Evolutionary conservation across 495 filamentous ascomycete genomes (phyloP), one percentile per base, ranked within the genome.

Genomic region (Cercophora samala): DNA sequence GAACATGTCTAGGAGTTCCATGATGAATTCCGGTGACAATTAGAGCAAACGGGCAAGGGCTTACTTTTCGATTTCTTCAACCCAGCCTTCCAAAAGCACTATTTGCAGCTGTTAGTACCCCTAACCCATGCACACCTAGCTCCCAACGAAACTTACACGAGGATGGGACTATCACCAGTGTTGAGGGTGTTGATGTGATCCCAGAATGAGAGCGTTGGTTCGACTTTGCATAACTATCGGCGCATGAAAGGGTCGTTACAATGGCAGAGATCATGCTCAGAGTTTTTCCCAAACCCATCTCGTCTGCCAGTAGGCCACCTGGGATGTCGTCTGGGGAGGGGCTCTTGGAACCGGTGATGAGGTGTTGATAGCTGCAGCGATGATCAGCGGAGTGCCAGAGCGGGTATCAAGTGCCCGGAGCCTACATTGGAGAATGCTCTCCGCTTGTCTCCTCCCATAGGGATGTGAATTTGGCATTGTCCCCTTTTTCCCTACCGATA

Each of bases 221-320:
- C 3, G 58, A 32, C 55, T 17, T 59, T 3, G 79, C 79, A 71
- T 87, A 95, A 13, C 79, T 72, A 9, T 55, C 46, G 21, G 63
- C 69, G 59, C 64, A 54, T 22, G 67, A 67, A 18, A 64, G 72
- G 24, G 63, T 77, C 55, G 60, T 65, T 6, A 75, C 59, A 51
- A 82, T 70, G 5, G 75, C 63, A 11, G 79, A 65, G 6, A 83
- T 56, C 37, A 80, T 69, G 8, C 74, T 75, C 9, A 83, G 65
- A 0, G 81, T 76, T 71, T 83, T 83, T 6, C 81, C 81, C 42
- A 82, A 74, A 0, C 81, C 81, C 80, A 82, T 82, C 17, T 78
- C 76, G 69, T 82, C 81, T 0, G 78, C 79, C 3, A 81, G 61
- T 9, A 80, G 70, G 8, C 79, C 78, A 3, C 79, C 79, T 3